Evolutionary conservation across 495 filamentous ascomycete genomes (phyloP), one percentile per base, ranked within the genome.

Genomic region (Amniculicola lignicola): DNA sequence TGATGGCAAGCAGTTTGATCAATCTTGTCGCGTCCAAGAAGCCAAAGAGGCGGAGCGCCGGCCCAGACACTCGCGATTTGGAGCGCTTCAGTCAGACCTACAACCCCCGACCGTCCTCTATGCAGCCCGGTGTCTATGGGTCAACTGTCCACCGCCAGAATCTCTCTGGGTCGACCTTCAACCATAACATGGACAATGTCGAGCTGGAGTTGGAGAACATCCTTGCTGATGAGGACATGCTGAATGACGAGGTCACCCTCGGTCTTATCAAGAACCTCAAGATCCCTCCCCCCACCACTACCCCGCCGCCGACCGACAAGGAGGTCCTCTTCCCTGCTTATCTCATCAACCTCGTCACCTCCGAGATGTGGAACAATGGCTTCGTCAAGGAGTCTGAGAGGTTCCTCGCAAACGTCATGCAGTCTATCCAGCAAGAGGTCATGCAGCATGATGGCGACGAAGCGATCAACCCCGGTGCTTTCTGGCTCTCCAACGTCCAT

Each of bases 301-400:
- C 79, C 48, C 92, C 93, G 6, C 84, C 89, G 21, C 90, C 92
- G 7, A 90, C 88, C 22, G 94, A 97, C 74, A 99, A 99, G 76
- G 93, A 99, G 69, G 92, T 99, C 27, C 76, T 99, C 45, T 99
- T 97, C 81, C 94, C 93, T 18, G 90, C 93, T 1, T 99, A 96
- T 67, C 82, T 99, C 55, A 99, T 99, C 74, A 99, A 99, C 70
- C 82, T 99, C 25, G 93, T 99, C 40, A 99, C 93, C 12, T 95
- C 90, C 11, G 93, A 99, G 73, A 99, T 99, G 93, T 99, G 93
- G 93, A 99, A 99, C 77, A 99, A 99, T 65, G 93, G 93, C 22
- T 99, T 95, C 68, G 94, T 99, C 59, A 97, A 99, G 76, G 93
- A 99, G 74, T 97, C 93, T 19, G 93, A 99, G 73, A 87, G 91